Conservation (phyloP, 2,329 filamentous ascomycete genomes). For the Beauveria sp. region DNA sequence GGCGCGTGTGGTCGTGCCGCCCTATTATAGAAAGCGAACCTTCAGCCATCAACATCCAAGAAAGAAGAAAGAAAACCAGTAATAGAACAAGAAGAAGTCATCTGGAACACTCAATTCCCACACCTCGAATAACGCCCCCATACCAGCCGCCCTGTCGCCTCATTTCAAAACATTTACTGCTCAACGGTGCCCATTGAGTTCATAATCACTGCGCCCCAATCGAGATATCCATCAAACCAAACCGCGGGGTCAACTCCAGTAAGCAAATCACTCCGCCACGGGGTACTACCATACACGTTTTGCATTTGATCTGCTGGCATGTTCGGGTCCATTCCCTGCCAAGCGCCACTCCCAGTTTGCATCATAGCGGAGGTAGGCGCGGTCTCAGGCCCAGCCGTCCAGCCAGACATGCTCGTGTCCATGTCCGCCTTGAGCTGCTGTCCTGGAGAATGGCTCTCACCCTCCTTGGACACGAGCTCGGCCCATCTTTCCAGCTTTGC, state of each 20-base stretch:
- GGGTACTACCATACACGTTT: conserved; percentile 20
- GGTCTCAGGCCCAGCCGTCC: neutral
- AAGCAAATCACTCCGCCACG: conserved; percentile 25
- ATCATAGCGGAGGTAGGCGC: neutral
- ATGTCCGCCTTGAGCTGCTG: conserved; percentile 15
- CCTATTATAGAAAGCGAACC: neutral
- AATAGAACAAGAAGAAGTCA: neutral
- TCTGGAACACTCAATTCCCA: neutral
- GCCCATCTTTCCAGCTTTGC: conserved; percentile 40
- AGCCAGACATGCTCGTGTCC: conserved; percentile 16
- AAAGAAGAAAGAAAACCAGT: neutral
- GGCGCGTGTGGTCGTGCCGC: too few relatives aligned
- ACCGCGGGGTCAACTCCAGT: conserved; percentile 27
- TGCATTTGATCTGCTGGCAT: conserved; percentile 19
- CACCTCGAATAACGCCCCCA: neutral
- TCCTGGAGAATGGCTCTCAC: conserved; percentile 16
- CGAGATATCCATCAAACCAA: conserved; percentile 29
- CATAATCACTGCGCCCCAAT: conserved; percentile 27
- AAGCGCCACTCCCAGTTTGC: conserved; percentile 4
- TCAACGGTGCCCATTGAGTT: conserved; percentile 22
- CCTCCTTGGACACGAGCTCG: conserved; percentile 34
- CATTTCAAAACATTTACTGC: conserved; percentile 12
- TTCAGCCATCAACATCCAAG: neutral
- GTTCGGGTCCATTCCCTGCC: conserved; percentile 12
- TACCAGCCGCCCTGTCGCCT: neutral